Base-by-base conservation (phyloP, 257 asterid genomes). In the Primulina huaijiensis region DNA sequence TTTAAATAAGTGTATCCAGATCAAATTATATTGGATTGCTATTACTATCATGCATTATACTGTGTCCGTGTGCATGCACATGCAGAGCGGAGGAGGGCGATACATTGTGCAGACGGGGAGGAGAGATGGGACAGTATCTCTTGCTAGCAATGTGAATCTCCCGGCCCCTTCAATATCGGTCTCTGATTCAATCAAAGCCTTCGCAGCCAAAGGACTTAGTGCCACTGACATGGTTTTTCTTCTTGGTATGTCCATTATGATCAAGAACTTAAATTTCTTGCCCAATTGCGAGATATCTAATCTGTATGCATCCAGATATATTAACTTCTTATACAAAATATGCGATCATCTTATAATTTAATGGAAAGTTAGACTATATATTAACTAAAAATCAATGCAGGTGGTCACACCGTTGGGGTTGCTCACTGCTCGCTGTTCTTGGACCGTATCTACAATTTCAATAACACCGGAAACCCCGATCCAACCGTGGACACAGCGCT, bases 341-440 rank as follows among this genome's bases (percentile, higher is more conserved):
- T 23, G 25, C 25, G 25, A 23, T 23, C 25, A 46, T 7, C 52
- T 40, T 2, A 11, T 4, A 12, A 12, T 40, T 40, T 8, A 31
- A 31, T 31, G 35, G 35, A 31, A 3, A 31, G 35, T 31, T 3
- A 31, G 25, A 23, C 25, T 23, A 23, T 23, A 23, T 23, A 0
- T 23, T 23, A 23, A 23, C 25, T 23, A 23, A 0, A 23, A 0
- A 23, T 31, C 4, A 31, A 31, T 58, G 60, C 74, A 86, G 93
- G 97, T 21, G 97, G 86, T 0, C 95, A 88, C 78, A 88, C 92
- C 0, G 87, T 90, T 2, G 97, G 97, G 20, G 4, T 75, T 0
- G 35, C 95, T 6, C 92, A 81, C 29, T 90, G 93, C 67, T 78
- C 92, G 10, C 43, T 83, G 68, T 16, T 90, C 70, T 55, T 20